Percentiles rank a stretch among this genome's conserved stretches.
Evolutionary conservation across 305 asterid genomes (phyloP).

Genomic region (Rubia tinctorum): DNA sequence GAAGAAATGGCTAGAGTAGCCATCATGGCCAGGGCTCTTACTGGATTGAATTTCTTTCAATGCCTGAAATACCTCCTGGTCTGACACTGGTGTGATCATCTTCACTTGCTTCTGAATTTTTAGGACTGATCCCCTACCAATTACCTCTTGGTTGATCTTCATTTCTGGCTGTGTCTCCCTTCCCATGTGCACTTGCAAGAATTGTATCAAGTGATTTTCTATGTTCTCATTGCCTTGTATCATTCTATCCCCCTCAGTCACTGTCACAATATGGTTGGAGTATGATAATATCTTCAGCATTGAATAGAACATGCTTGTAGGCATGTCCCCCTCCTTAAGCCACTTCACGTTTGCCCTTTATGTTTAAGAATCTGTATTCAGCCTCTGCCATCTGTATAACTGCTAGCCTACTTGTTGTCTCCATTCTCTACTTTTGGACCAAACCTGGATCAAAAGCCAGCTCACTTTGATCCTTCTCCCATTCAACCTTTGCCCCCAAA

Average conservation of each 20-base stretch:
- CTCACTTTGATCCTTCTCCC: too few species aligned
- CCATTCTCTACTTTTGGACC: too few species aligned
- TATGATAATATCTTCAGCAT: too few species aligned
- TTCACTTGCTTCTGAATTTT: not conserved
- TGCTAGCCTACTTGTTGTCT: too few species aligned
- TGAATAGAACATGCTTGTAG: not conserved
- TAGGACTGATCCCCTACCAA: not conserved
- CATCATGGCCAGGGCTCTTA: not conserved
- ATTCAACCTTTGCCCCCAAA: too few species aligned
- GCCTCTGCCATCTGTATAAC: not conserved
- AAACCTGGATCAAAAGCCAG: too few species aligned
- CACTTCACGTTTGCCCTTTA: not conserved
- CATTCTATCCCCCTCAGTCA: not conserved
- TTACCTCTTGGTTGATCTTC: too few species aligned
- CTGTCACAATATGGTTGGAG: not conserved
- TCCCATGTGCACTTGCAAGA: not conserved
- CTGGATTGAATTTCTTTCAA: not conserved
- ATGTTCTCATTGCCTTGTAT: not conserved
- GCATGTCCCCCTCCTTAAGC: not conserved
- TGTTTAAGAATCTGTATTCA: not conserved
- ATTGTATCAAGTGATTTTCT: not conserved
- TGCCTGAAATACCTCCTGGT: not conserved
- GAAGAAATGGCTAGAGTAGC: not conserved
- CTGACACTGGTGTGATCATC: not conserved
- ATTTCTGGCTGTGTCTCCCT: too few species aligned